Evolutionary conservation across 805 yeast species (phyloP).

Genomic region (Teunomyces aglyptinius): DNA sequence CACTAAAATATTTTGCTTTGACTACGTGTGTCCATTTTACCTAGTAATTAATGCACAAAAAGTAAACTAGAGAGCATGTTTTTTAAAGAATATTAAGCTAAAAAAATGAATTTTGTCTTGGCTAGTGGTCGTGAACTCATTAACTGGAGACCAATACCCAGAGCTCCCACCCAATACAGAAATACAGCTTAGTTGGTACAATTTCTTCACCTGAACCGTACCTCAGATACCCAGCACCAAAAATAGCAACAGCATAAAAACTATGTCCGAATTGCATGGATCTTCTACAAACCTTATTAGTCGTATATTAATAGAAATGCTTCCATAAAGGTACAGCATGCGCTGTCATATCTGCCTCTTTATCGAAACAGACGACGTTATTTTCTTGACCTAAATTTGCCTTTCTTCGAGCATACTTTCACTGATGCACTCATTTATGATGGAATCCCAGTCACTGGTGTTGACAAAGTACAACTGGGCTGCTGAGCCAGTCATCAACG

Average conservation of each 20-base stretch:
- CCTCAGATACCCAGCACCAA: neutral
- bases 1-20: too few species aligned
- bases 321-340: neutral
- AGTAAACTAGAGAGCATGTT: too few species aligned
- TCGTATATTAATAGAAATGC: neutral
- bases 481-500: conserved; percentile 40
- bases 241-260: neutral
- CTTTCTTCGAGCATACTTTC: conserved; percentile 44
- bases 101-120: too few species aligned
- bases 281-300: neutral
- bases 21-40: too few species aligned
- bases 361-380: neutral
- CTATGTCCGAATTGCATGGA: neutral
- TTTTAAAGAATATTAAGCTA: too few species aligned
- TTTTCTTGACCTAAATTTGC: conserved; percentile 10
- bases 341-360: neutral
- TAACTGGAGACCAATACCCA: too few species aligned
- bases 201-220: too few species aligned
- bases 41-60: too few species aligned
- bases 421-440: conserved; percentile 38
- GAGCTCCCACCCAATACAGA: too few species aligned
- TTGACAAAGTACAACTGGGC: conserved; percentile 41
- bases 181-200: too few species aligned
- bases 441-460: conserved; percentile 42
- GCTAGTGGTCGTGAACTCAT: too few species aligned